Conservation (phyloP, 2,329 filamentous ascomycete species). For the Sodiomyces alkalinus region DNA sequence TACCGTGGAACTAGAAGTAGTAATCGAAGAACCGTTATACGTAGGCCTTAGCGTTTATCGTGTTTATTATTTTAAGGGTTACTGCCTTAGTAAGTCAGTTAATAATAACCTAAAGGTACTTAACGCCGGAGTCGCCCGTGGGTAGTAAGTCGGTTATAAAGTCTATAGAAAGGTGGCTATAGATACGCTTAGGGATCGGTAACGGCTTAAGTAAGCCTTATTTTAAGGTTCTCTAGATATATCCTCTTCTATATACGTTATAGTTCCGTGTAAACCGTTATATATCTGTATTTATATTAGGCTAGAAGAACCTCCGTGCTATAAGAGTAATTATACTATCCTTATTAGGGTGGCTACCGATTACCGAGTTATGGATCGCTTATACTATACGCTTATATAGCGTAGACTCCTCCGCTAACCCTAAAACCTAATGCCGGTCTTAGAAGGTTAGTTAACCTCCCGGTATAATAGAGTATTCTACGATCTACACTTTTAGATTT, state of each 20-base stretch:
- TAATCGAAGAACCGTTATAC: neutral
- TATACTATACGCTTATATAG: neutral
- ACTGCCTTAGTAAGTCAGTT: neutral
- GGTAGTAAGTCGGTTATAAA: neutral
- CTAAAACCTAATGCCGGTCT: neutral
- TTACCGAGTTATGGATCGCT: neutral
- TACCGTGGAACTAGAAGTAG: neutral
- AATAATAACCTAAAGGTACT: neutral
- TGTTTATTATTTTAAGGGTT: neutral
- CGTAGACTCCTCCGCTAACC: neutral
- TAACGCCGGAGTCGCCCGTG: neutral
- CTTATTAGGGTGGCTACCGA: neutral
- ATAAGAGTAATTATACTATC: neutral
- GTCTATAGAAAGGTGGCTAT: neutral
- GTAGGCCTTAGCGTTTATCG: neutral
- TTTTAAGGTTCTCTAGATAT: neutral
- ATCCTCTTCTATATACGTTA: neutral
- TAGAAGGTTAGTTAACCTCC: neutral
- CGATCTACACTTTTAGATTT: neutral
- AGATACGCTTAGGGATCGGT: neutral
- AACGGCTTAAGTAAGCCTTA: neutral
- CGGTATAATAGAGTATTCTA: neutral
- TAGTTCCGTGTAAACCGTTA: neutral
- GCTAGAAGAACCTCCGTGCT: slow-evolving; percentile 1
- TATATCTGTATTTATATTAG: neutral